Base-by-base conservation (phyloP, 768 basidiomycete genomes). In the Saitozyma sp. region DNA sequence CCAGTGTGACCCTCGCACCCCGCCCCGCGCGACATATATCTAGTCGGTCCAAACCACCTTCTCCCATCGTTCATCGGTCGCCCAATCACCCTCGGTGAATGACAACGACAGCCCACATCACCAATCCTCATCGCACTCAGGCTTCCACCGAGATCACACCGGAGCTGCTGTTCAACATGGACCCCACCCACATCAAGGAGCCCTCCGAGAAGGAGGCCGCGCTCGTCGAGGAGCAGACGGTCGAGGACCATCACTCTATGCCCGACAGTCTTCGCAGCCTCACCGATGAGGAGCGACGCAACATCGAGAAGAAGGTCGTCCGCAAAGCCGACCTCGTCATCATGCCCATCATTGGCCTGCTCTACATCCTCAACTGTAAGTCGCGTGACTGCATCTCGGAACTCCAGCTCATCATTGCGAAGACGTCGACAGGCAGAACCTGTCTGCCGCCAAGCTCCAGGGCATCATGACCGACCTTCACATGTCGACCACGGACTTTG, bases 381-480 rank as follows among this genome's bases (percentile, higher is more conserved):
- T 61, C 10, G 16, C 8, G 20, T 40, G 46, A 8, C 17, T 37
- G n/a, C 43, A 45, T 29, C 2, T n/a, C 2, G 6, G 3, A 17
- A 19, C 10, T 40, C 43, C 49, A 1, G 37, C 9, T 16, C 3
- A 11, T 50, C 5, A 6, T 54, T 2, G 7, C 5, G 29, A 8
- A 66, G 68, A 73, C 53, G 63, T 67, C 66, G 74, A 69, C 59
- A 49, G 74, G 14, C 69, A 73, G 54, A 74, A 75, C 56, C 64
- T 79, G 8, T 68, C 75, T 17, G 57, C 70, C 5, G 73, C 75
- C 8, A 73, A 73, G 45, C 66, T 78, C 8, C 66, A 67, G 16
- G 69, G 69, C 38, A 73, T 79, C 63, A 68, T 67, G 66, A 52
- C 39, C 11, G 78, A 77, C 58, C 62, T 79, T 16, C 14, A 67